Percentiles rank a stretch among this genome's conserved stretches.
phyloP scores from a whole-genome alignment of 371 early-diverging fungal species.

The Parasitella parasitica region DNA sequence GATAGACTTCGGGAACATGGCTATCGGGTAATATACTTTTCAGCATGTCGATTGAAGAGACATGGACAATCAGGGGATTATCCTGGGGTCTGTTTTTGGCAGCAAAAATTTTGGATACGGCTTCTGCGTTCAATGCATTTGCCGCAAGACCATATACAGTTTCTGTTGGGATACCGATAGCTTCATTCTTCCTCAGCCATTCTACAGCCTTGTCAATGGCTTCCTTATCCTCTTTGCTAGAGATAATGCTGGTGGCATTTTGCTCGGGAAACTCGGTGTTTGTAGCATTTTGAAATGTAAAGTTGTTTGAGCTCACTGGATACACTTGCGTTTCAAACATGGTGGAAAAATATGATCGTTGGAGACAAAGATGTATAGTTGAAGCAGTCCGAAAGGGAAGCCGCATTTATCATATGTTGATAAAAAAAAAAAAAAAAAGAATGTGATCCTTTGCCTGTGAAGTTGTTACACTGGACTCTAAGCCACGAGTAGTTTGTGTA shows the following conservation, averaged over 20 bases:
- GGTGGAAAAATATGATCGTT: conserved; percentile 15
- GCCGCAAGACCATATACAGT: conserved; percentile 99
- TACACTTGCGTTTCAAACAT: conserved; percentile 25
- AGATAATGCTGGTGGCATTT: conserved; percentile 24
- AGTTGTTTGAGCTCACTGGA: conserved; percentile 12
- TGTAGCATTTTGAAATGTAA: conserved; percentile 9
- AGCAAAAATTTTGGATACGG: conserved; percentile 83
- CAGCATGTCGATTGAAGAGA: conserved; percentile 92
- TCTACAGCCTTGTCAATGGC: conserved; percentile 51
- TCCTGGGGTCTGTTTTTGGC: conserved; percentile 97
- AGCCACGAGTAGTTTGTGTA: no score
- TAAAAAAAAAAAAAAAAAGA: neutral
- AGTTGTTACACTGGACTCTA: neutral
- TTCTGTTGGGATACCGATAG: conserved; percentile 98
- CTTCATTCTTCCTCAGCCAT: conserved; percentile 46
- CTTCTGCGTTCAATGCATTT: conserved; percentile 74
- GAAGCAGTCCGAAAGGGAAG: neutral
- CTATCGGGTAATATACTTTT: conserved; percentile 59
- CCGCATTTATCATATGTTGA: neutral
- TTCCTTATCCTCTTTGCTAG: conserved; percentile 18
- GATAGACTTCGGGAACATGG: conserved; percentile 67
- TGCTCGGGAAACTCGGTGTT: conserved; percentile 19
- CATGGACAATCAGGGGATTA: conserved; percentile 99
- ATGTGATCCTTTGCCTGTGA: neutral
- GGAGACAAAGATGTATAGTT: neutral